Evolutionary conservation across 2,329 filamentous ascomycete species (phyloP), one percentile per base, ranked within the genome.

Genomic region (Rosellinia necatrix): DNA sequence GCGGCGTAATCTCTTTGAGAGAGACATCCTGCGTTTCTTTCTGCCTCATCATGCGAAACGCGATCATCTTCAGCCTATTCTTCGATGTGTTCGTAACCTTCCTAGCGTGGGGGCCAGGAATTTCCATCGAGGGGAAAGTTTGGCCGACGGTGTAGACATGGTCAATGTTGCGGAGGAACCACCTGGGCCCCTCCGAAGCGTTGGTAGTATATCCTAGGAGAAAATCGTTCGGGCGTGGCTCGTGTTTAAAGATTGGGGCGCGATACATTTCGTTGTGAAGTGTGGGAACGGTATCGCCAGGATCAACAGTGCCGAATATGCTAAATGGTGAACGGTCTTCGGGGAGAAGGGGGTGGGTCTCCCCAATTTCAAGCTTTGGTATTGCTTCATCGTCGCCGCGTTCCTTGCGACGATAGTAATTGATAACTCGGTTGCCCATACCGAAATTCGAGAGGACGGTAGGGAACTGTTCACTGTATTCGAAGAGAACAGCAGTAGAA

Each of bases 21-120:
- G 87, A 87, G 21, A 92, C 82, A 40, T 85, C 81, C 58, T 86
- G 78, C 22, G 87, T 83, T 15, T 84, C 79, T 66, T 88, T 91
- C 66, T 90, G 90, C 60, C 87, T 84, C 66, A 96, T 90, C 71
- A 96, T 86, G 47, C 94, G 89, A 72, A 91, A 97, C 0, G 92
- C 90, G 34, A 99, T 86, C 88, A 97, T 97, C 77, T 94, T 96
- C 73, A 99, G 87, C 30, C 94, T 86, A 73, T 94, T 96, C 78
- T 99, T 99, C 30, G 91, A 88, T n/a, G 93, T 92, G 54, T 96
- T 96, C 0, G 94, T 99, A 25, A 97, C 93, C 72, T 94, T 96
- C 59, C 94, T 84, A 32, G 92, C 96, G 71, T 97, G 92, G 2
- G 92, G 93, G 0, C 92, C 92, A 3, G 94, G 94, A 4, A 99